Conservation (phyloP, 2,329 filamentous ascomycete genomes). For the Dothiorella sarmentorum region DNA sequence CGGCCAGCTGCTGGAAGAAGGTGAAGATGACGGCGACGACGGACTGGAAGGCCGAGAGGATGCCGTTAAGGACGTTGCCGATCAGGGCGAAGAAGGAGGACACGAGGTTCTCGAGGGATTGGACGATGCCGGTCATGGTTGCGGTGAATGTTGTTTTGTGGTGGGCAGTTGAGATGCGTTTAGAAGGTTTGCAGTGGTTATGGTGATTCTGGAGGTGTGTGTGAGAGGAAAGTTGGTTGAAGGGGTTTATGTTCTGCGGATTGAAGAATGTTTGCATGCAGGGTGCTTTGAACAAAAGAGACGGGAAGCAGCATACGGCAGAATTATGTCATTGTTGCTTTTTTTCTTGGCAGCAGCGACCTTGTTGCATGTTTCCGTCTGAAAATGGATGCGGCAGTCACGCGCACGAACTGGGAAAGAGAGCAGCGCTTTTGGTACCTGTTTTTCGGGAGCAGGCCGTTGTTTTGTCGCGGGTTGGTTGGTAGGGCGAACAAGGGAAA, state of each 20-base stretch:
- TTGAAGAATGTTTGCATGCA: background rate
- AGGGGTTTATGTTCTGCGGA: too few relatives aligned
- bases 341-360: background rate
- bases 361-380: background rate
- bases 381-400: background rate
- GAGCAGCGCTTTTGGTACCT: background rate
- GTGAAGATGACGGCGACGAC: background rate
- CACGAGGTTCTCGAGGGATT: slow-evolving; percentile 12
- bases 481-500: background rate
- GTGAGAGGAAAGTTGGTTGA: background rate
- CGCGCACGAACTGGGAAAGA: background rate
- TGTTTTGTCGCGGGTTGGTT: background rate
- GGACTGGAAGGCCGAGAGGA: slow-evolving; percentile 5
- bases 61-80: slow-evolving; percentile 1
- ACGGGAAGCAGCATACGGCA: background rate
- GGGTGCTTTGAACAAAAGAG: too few relatives aligned
- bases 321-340: slow-evolving; percentile 7
- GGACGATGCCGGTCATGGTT: background rate
- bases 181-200: background rate
- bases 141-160: background rate
- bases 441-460: background rate
- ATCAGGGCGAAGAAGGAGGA: slow-evolving; percentile 14
- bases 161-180: background rate
- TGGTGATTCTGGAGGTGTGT: background rate
- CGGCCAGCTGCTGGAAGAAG: slow-evolving; percentile 5